These are phyloP conservation scores for Coemansia sp. DNA, from an alignment of 192 early-diverging fungal species.

Conservation along the genomic window DNA sequence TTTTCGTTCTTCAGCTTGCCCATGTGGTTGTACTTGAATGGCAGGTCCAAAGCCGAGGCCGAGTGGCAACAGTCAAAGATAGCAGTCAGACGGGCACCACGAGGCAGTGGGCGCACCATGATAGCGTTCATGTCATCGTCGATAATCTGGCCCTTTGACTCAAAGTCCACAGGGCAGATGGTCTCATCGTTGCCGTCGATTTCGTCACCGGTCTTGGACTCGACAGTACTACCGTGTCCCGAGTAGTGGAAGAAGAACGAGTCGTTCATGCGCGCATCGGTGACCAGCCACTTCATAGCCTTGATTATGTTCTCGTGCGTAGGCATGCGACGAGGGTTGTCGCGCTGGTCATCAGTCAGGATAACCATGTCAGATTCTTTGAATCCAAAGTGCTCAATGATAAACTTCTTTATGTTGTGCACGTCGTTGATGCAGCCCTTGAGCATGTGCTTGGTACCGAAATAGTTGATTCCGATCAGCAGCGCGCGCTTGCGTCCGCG, in stretches of 20 bases:
- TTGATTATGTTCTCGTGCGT: constrained; percentile 73
- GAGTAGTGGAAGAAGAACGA: constrained; percentile 84
- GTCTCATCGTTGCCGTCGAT: constrained; percentile 80
- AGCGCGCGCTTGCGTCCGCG: constrained; percentile 77
- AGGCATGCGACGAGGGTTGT: constrained; percentile 65
- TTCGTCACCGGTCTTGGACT: constrained; percentile 69
- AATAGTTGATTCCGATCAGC: constrained; percentile 94
- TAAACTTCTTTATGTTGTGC: constrained; percentile 72
- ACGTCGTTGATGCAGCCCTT: constrained; percentile 86
- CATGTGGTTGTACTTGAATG: constrained; percentile 73
- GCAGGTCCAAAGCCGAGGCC: constrained; percentile 79
- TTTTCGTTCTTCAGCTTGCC: constrained; percentile 64
- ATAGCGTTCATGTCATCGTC: constrained; percentile 78
- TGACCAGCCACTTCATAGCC: constrained; percentile 78
- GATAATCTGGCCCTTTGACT: constrained; percentile 63
- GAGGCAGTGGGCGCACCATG: constrained; percentile 72
- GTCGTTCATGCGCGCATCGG: constrained; percentile 73
- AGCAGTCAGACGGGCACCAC: constrained; percentile 73
- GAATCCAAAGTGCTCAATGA: constrained; percentile 67
- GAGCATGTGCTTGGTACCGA: constrained; percentile 62
- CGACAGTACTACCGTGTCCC: constrained; percentile 71
- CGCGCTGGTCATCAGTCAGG: constrained; percentile 74
- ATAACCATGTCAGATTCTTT: constrained; percentile 69
- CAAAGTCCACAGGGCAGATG: constrained; percentile 70
- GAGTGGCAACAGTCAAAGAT: constrained; percentile 89